These are phyloP conservation scores for Scutellaria baicalensis DNA, from an alignment of 257 asterid species.

Conservation along the genomic window DNA sequence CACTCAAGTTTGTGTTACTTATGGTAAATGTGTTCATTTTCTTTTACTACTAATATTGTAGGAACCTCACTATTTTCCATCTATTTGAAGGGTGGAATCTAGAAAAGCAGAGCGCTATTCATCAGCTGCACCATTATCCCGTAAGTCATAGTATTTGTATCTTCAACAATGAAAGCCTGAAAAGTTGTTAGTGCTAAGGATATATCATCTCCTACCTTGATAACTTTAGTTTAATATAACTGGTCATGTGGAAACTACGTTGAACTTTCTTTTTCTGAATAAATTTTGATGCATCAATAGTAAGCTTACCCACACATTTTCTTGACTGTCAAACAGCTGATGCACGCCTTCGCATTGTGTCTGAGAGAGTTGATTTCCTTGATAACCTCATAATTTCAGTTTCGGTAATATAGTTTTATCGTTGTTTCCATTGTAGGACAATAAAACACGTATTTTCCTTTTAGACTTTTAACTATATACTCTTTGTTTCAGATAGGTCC, in stretches of 20 bases:
- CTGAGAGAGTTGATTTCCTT: constrained; percentile 91
- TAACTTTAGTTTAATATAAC: neutral
- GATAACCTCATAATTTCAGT: constrained; percentile 87
- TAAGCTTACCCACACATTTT: constrained; percentile 11
- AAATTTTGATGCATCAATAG: neutral
- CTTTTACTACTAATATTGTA: constrained; percentile 47
- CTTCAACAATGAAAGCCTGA: neutral
- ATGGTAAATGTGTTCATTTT: constrained; percentile 21
- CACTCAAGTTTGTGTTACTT: neutral
- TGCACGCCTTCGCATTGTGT: constrained; percentile 98
- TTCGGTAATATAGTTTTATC: constrained; percentile 50
- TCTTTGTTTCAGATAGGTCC: constrained; percentile 81
- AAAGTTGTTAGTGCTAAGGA: neutral
- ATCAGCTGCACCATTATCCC: constrained; percentile 97
- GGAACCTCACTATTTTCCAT: constrained; percentile 85
- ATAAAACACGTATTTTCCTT: neutral
- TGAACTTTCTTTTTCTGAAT: neutral
- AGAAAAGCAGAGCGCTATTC: constrained; percentile 99
- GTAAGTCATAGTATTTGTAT: constrained; percentile 41
- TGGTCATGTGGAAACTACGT: neutral
- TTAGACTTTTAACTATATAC: constrained; percentile 14
- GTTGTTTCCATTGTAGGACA: neutral
- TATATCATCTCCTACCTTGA: neutral
- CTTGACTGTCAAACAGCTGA: constrained; percentile 60
- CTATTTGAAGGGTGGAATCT: constrained; percentile 99